Evolutionary conservation across 2,329 filamentous ascomycete species (phyloP), one percentile per base, ranked within the genome.

Genomic region (Beauveria bassiana): DNA sequence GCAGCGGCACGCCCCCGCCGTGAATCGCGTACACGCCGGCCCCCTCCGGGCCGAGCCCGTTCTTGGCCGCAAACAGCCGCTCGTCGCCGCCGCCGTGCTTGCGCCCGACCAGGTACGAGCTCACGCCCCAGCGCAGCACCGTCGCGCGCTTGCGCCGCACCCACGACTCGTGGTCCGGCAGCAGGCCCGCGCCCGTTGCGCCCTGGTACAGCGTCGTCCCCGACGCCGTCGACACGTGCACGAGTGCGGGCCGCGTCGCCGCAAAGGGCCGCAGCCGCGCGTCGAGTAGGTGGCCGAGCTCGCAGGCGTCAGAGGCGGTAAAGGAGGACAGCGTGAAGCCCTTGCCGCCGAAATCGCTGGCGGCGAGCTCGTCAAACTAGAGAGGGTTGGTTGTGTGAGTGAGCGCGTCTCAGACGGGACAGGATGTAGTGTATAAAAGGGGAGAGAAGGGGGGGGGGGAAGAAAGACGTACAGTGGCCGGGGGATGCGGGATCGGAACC

Each of bases 1-100:
- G 79, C 38, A 93, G 81, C 0, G 90, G 90, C 65, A 90, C 85
- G 0, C 81, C 90, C 24, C 90, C 90, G 0, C 90, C 90, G 72
- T 93, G 89, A 64, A 92, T 89, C 1, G 89, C 89, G 76, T 89
- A 93, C 38, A 83, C 77, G 59, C 80, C 78, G 2, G 80, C 81
- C 18, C 79, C 78, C 55, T 80, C 81, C 46, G 76, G 74, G 6
- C 82, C 80, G 68, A 93, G 75, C 40, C 81, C 85, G 69, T 83
- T 89, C 70, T 88, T 88, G 38, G 79, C 78, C 46, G 80, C 79
- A 72, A 93, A 92, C 3, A 75, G 77, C 26, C 70, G 76, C 74
- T 91, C 87, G 64, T 91, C 81, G 12, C 84, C 83, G 1, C 69
- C 70, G 65, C 86, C 86, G 43, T 40, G 34, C 76, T 90, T 90